Base-by-base conservation (phyloP, 2,329 filamentous ascomycete species). In the Aspergillus fijiensis region DNA sequence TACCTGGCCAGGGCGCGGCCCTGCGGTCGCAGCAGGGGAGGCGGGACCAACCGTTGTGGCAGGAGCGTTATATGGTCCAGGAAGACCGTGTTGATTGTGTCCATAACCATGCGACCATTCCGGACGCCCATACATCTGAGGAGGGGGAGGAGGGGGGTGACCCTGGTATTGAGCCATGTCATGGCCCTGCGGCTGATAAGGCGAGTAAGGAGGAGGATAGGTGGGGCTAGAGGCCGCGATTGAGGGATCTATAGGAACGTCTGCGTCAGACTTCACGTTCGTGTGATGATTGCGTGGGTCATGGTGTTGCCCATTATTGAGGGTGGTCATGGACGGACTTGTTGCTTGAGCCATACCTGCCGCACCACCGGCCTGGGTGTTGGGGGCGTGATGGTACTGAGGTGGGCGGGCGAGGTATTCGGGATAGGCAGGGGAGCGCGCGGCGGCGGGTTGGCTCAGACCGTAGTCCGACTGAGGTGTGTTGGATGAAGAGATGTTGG, bases 191-290 rank as follows among this genome's bases (percentile, higher is more conserved):
- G 90, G 87, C 60, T 87, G 87, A 79, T 97, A 97, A 39, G 93
- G 91, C 69, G 92, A 94, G 78, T 96, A 96, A 65, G 87, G 85
- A 66, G 92, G 89, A 70, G 91, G 86, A 77, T 96, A 97, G 71
- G 91, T 93, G 62, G 94, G 93, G 84, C 92, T 96, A 74, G 92
- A 90, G 72, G 91, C 89, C 79, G 92, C 90, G 77, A 97, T 96
- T 78, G 92, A 96, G 74, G 93, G 92, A 96, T 97, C 94, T 97
- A 96, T 93, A 89, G 92, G 92, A 84, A 96, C 87, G 88, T 92
- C 89, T 86, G 85, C 86, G 92, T 96, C 91, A 96, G 93, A 96
- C 81, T 92, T 93, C 81, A 89, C 85, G 70, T 72, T 77, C 72
- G 75, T 71, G 78, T 85, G 83, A 45, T 45, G 39, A 82, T 86